phyloP scores from a whole-genome alignment of 257 asterid species.

The Rubia yunnanensis region DNA sequence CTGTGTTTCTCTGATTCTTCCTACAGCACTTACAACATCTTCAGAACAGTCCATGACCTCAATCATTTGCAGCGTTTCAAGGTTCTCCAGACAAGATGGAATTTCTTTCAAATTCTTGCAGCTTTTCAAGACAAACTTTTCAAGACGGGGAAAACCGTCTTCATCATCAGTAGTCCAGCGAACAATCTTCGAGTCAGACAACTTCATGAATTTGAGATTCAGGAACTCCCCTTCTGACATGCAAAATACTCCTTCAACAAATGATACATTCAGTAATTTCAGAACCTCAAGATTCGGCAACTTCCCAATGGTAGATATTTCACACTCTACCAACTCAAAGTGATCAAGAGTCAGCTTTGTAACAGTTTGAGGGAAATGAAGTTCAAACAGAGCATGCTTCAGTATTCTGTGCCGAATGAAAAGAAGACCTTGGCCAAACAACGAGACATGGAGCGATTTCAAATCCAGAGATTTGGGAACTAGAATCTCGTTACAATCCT shows the following conservation, averaged over 20 bases:
- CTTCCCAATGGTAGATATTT: background rate
- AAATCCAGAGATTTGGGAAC: background rate
- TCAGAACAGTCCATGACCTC: background rate
- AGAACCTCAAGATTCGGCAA: background rate
- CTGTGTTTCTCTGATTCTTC: background rate
- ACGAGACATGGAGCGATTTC: background rate
- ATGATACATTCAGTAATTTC: background rate
- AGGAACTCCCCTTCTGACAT: background rate
- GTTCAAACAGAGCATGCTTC: background rate
- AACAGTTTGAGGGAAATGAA: background rate
- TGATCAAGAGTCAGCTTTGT: background rate
- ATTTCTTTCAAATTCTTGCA: background rate
- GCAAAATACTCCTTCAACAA: background rate
- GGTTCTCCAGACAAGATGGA: background rate
- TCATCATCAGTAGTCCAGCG: background rate
- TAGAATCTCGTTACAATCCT: background rate
- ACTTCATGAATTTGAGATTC: background rate
- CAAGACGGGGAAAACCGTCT: background rate
- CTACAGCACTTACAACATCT: background rate
- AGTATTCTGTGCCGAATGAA: background rate
- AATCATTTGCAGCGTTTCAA: background rate
- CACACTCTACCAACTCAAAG: background rate
- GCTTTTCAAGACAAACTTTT: background rate
- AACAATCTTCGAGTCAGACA: background rate
- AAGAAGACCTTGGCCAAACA: background rate